phyloP scores from a whole-genome alignment of 2,329 filamentous ascomycete species.

The Nannizzia gypsea region DNA sequence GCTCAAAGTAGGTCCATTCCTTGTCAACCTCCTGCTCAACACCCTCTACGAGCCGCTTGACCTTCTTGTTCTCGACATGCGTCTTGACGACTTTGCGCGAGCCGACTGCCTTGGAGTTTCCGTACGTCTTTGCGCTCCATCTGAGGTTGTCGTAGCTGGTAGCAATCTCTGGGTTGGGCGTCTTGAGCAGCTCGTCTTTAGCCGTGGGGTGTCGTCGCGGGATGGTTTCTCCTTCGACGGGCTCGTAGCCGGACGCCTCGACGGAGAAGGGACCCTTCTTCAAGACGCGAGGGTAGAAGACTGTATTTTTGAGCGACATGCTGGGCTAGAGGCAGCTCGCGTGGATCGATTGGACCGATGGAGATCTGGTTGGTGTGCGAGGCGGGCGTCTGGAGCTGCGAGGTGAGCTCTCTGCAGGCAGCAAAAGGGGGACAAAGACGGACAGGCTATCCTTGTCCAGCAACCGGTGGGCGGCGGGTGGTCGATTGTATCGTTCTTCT shows the following conservation, averaged over 20 bases:
- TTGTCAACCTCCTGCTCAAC: constrained; percentile 71
- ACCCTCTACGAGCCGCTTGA: constrained; percentile 79
- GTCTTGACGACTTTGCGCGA: constrained; percentile 61
- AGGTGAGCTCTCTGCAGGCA: not conserved
- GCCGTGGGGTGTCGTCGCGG: constrained; percentile 62
- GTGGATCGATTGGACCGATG: not conserved
- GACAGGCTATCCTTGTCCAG: not conserved
- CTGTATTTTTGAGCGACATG: constrained; percentile 21
- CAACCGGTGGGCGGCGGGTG: not conserved
- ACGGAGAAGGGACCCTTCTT: constrained; percentile 64
- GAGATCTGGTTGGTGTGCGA: not conserved
- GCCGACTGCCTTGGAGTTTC: constrained; percentile 55
- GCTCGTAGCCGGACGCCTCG: constrained; percentile 56
- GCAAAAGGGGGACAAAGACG: not conserved
- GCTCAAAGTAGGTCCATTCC: constrained; percentile 83
- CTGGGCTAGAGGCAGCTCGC: constrained; percentile 7
- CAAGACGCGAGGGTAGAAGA: constrained; percentile 40
- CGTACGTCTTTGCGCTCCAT: constrained; percentile 52
- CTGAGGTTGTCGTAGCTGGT: constrained; percentile 72
- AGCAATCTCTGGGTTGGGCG: constrained; percentile 55
- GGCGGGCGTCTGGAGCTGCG: not conserved
- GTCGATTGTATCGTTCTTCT: no score
- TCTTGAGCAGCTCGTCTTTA: constrained; percentile 56
- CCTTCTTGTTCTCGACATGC: constrained; percentile 75
- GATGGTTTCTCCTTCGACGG: constrained; percentile 69